These are phyloP conservation scores for Phascolomyces articulosus DNA, from an alignment of 371 early-diverging fungal genomes.

Conservation along the genomic window DNA sequence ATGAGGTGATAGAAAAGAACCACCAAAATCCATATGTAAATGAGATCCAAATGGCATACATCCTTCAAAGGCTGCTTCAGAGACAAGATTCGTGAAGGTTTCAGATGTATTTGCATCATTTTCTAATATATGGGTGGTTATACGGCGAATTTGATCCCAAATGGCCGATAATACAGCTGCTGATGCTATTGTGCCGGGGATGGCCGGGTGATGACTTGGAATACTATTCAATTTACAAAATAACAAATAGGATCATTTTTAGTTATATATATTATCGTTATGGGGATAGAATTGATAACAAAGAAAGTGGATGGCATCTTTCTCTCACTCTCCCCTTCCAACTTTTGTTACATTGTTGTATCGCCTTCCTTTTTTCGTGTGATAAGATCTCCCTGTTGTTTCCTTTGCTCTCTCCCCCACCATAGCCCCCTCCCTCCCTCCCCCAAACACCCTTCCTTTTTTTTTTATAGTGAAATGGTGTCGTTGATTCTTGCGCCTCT, in stretches of 20 bases:
- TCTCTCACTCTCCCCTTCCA: too few relatives aligned
- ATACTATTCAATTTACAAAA: too few relatives aligned
- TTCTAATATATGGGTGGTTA: slow-evolving; percentile 43
- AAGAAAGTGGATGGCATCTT: too few relatives aligned
- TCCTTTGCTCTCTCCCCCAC: too few relatives aligned
- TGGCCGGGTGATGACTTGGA: slow-evolving; percentile 49
- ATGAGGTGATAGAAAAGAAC: not conserved
- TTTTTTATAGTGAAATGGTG: too few relatives aligned
- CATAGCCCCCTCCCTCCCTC: not conserved
- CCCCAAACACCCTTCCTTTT: too few relatives aligned
- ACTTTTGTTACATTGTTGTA: too few relatives aligned
- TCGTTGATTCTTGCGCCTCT: too few relatives aligned
- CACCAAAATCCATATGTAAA: slow-evolving; percentile 49
- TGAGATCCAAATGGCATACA: slow-evolving; percentile 49
- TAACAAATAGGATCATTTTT: not conserved
- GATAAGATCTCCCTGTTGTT: not conserved
- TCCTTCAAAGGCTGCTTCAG: slow-evolving; percentile 50
- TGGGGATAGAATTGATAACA: too few relatives aligned
- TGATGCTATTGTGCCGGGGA: slow-evolving; percentile 33
- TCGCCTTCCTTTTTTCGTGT: too few relatives aligned
- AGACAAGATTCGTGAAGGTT: slow-evolving; percentile 35
- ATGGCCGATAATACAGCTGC: slow-evolving; percentile 40
- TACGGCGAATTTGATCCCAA: slow-evolving; percentile 41
- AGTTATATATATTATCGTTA: not conserved
- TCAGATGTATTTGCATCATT: slow-evolving; percentile 50